Evolutionary conservation across 352 stramenopile species (phyloP).

Genomic region (Pythium chondricola): DNA sequence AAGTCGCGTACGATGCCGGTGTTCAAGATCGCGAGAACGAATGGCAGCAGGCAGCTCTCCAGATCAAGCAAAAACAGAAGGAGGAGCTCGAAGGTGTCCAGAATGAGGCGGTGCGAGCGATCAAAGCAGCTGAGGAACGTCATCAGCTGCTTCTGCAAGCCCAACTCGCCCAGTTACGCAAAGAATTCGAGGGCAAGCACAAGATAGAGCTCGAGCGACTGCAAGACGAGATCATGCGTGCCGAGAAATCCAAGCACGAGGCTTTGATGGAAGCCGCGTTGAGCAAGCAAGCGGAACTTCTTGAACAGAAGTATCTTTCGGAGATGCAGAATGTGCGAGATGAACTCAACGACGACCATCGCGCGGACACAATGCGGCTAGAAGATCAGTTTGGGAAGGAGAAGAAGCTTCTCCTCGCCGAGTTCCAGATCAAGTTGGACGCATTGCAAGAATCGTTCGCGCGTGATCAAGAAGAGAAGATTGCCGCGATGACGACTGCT

Average conservation of each 20-base stretch:
- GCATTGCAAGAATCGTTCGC: constrained; percentile 1
- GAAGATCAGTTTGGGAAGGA: constrained; percentile 9
- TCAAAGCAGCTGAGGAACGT: constrained; percentile 58
- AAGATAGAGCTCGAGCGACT: constrained; percentile 9
- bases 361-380: constrained; percentile 13
- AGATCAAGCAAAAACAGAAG: constrained; percentile 73
- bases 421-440: background rate
- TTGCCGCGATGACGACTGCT: too few relatives aligned
- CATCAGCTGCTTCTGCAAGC: constrained; percentile 44
- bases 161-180: constrained; percentile 23
- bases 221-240: constrained; percentile 1
- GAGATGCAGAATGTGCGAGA: constrained; percentile 14
- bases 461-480: constrained; percentile 9
- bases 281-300: background rate
- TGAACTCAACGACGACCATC: constrained; percentile 13
- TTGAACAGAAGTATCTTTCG: background rate
- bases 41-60: constrained; percentile 61
- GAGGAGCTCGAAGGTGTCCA: constrained; percentile 57
- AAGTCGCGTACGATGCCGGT: constrained; percentile 48
- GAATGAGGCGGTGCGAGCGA: constrained; percentile 51
- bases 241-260: constrained; percentile 1
- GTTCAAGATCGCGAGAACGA: constrained; percentile 65
- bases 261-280: constrained; percentile 6
- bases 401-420: background rate
- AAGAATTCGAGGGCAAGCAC: constrained; percentile 30